Evolutionary conservation across 2,329 filamentous ascomycete genomes (phyloP), one percentile per base, ranked within the genome.

Genomic region (Epichloe hybrida): DNA sequence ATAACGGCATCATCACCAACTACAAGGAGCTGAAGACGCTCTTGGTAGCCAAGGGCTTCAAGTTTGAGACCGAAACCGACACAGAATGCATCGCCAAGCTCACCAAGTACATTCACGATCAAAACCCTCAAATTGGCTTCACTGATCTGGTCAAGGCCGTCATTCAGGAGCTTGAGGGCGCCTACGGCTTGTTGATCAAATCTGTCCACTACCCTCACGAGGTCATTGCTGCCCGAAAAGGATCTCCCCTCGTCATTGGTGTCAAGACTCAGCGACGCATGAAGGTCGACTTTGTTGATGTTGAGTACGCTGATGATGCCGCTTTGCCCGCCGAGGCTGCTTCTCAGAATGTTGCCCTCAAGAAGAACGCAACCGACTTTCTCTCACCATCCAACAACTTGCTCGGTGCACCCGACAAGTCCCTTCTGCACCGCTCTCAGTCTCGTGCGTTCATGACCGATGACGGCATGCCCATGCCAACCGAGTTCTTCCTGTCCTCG

Each of bases 1-100:
- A 98, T 84, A 98, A 98, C 73, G 93, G 93, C 66, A 98, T 98
- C 79, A 98, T 98, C 73, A 98, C 93, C 76, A 98, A 98, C 81
- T 98, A 98, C 82, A 98, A 98, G 80, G 93, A 98, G 75, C 76
- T 98, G 63, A 95, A 91, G 82, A 88, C 86, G 56, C 83, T 98
- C 57, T 80, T 98, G 60, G 80, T 85, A 73, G 79, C 79, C 77
- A 98, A 97, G 80, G 93, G 93, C 66, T 95, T 95, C 83, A 86
- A 84, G 66, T 98, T 98, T 69, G 93, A 98, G 83, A 98, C 93
- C 49, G 91, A 98, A 73, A 98, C 93, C 59, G 93, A 98, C 66
- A 98, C 93, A 49, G 93, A 98, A 75, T 96, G 91, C 71, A 98
- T 98, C 71, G 93, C 93, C 59, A 98, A 97, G 79, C 83, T 98